Conservation (phyloP, 202 grass and related monocot genomes). For the Setaria viridis region DNA sequence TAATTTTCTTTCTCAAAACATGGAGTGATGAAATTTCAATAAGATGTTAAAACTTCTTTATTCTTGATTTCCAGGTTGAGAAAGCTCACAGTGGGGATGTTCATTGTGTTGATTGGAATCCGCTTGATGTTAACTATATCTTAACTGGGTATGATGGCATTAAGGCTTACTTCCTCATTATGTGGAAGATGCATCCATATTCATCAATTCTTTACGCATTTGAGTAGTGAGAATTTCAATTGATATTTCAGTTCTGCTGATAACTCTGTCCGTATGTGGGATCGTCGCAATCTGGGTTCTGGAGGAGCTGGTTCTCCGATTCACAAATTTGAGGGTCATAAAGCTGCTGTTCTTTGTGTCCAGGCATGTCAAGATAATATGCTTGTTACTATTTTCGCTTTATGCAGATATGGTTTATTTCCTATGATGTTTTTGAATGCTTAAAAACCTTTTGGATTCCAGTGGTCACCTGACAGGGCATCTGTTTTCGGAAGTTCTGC, state of each 20-base stretch:
- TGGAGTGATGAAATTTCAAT: background rate
- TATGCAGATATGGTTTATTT: background rate
- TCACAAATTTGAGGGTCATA: constrained; percentile 87
- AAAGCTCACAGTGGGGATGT: constrained; percentile 94
- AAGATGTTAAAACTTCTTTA: constrained; percentile 26
- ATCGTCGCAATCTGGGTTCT: constrained; percentile 78
- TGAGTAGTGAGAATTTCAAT: constrained; percentile 20
- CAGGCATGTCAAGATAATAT: constrained; percentile 62
- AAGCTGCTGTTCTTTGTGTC: constrained; percentile 88
- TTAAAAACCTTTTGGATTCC: constrained; percentile 46
- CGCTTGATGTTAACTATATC: constrained; percentile 84
- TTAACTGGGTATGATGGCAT: constrained; percentile 77
- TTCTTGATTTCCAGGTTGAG: constrained; percentile 72
- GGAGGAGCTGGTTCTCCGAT: constrained; percentile 63
- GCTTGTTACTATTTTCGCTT: constrained; percentile 11
- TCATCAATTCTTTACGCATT: constrained; percentile 24
- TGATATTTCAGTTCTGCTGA: constrained; percentile 80
- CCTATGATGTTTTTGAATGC: constrained; percentile 14
- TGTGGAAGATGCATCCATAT: background rate
- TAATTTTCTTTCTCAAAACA: background rate
- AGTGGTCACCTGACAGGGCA: constrained; percentile 97
- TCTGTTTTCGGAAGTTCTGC: constrained; percentile 94
- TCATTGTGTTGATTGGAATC: constrained; percentile 98
- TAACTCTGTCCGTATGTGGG: constrained; percentile 89
- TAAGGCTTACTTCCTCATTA: constrained; percentile 34